Percentiles rank a stretch among this genome's conserved stretches.
These are phyloP conservation scores for Apiotrichum siamense DNA, from an alignment of 1,284 basidiomycete species.

Conservation along the genomic window DNA sequence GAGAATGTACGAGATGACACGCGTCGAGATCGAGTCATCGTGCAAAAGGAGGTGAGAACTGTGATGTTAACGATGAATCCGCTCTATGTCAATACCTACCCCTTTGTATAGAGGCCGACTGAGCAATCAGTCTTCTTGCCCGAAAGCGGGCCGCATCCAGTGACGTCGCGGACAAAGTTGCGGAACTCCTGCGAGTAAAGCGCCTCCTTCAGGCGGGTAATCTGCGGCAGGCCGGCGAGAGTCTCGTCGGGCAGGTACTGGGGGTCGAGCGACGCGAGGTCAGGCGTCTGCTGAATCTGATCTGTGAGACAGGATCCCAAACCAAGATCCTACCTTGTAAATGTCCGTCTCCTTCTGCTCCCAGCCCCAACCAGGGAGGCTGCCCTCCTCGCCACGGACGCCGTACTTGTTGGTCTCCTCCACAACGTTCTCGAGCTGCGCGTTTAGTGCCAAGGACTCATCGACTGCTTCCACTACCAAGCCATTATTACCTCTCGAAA, in stretches of 20 bases:
- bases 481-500: constrained; percentile 6
- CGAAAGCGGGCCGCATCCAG: constrained; percentile 84
- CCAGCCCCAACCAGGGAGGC: constrained; percentile 58
- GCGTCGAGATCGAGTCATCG: constrained; percentile 95
- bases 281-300: constrained; percentile 94
- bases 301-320: background rate
- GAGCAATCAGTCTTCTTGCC: constrained; percentile 94
- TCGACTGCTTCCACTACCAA: too few relatives aligned
- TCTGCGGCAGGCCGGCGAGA: constrained; percentile 67
- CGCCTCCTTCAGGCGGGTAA: constrained; percentile 78
- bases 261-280: constrained; percentile 81
- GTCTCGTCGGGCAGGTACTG: constrained; percentile 54
- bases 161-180: constrained; percentile 75
- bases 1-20: constrained; percentile 92
- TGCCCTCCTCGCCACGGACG: constrained; percentile 41
- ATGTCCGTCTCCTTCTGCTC: constrained; percentile 98
- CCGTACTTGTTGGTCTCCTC: constrained; percentile 45
- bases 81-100: constrained; percentile 16
- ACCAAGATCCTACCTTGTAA: constrained; percentile 66
- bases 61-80: background rate
- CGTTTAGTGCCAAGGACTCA: too few relatives aligned
- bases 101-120: constrained; percentile 81
- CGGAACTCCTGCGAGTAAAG: constrained; percentile 87
- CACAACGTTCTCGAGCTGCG: constrained; percentile 65
- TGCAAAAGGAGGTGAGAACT: constrained; percentile 87